Conservation (phyloP, 2,329 filamentous ascomycete genomes). For the Colletotrichum theobromicola region DNA sequence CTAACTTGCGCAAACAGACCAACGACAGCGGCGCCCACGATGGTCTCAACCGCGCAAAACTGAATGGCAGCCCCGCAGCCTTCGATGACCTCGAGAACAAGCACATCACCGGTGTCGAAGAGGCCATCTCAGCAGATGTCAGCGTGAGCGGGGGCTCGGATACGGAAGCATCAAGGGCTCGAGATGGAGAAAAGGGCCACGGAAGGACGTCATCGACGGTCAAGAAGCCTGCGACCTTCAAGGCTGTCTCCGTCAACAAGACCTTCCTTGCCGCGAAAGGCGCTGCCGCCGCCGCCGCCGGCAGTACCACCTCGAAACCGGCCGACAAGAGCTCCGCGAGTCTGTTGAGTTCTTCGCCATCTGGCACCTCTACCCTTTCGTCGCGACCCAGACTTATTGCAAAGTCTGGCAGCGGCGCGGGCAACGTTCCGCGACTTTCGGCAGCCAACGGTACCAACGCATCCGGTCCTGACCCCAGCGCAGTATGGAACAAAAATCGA, state of each 20-base stretch:
- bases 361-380: slow-evolving; percentile 50
- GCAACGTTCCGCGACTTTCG: slow-evolving; percentile 50
- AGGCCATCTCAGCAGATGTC: slow-evolving; percentile 67
- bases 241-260: slow-evolving; percentile 85
- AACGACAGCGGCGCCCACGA: slow-evolving; percentile 47
- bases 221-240: slow-evolving; percentile 82
- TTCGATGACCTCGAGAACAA: slow-evolving; percentile 61
- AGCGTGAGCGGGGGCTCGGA: slow-evolving; percentile 79
- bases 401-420: slow-evolving; percentile 70
- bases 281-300: slow-evolving; percentile 43
- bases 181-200: slow-evolving; percentile 65
- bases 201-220: slow-evolving; percentile 62
- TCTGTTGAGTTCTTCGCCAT: slow-evolving; percentile 50
- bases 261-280: slow-evolving; percentile 80
- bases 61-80: slow-evolving; percentile 54
- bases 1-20: slow-evolving; percentile 35
- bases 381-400: slow-evolving; percentile 76
- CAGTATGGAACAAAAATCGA: slow-evolving; percentile 89
- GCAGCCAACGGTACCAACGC: slow-evolving; percentile 63
- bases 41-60: slow-evolving; percentile 45
- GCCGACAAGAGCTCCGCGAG: slow-evolving; percentile 53
- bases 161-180: slow-evolving; percentile 71
- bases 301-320: slow-evolving; percentile 42
- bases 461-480: slow-evolving; percentile 71
- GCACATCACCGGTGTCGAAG: slow-evolving; percentile 62